These are phyloP conservation scores for Farysia itapuensis DNA, from an alignment of 1,284 basidiomycete species.

Conservation along the genomic window DNA sequence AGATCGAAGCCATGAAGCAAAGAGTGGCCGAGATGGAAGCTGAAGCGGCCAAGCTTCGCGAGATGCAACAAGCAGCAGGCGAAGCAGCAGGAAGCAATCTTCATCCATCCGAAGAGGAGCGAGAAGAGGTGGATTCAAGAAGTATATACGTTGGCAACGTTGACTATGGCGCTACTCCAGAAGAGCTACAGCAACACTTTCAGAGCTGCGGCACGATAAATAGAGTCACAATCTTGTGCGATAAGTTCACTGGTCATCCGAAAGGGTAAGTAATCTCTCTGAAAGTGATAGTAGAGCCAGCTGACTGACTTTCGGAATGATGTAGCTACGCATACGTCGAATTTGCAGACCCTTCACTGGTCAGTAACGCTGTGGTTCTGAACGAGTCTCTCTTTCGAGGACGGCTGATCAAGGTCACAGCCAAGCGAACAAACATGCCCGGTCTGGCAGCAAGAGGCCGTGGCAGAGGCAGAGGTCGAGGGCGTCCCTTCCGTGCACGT, in stretches of 20 bases:
- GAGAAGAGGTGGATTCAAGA: constrained; percentile 75
- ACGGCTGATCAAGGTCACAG: constrained; percentile 74
- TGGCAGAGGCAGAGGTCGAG: constrained; percentile 52
- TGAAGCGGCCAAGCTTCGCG: constrained; percentile 82
- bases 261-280: constrained; percentile 95
- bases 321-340: constrained; percentile 95
- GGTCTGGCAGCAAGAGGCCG: constrained; percentile 48
- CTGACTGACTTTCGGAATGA: too few species aligned
- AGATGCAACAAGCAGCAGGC: constrained; percentile 83
- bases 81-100: constrained; percentile 57
- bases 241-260: constrained; percentile 99
- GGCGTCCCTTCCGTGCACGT: constrained; percentile 40
- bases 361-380: constrained; percentile 89
- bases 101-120: constrained; percentile 55
- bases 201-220: constrained; percentile 97
- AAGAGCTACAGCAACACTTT: constrained; percentile 98
- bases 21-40: constrained; percentile 76
- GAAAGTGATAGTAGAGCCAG: too few species aligned
- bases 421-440: constrained; percentile 58
- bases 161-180: constrained; percentile 94
- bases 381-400: constrained; percentile 94
- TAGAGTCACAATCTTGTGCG: constrained; percentile 96
- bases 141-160: constrained; percentile 98
- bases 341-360: constrained; percentile 90
- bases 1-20: constrained; percentile 77